Evolutionary conservation across 2,329 filamentous ascomycete genomes (phyloP), one percentile per base, ranked within the genome.

Genomic region (Sporothrix dimorphospora): DNA sequence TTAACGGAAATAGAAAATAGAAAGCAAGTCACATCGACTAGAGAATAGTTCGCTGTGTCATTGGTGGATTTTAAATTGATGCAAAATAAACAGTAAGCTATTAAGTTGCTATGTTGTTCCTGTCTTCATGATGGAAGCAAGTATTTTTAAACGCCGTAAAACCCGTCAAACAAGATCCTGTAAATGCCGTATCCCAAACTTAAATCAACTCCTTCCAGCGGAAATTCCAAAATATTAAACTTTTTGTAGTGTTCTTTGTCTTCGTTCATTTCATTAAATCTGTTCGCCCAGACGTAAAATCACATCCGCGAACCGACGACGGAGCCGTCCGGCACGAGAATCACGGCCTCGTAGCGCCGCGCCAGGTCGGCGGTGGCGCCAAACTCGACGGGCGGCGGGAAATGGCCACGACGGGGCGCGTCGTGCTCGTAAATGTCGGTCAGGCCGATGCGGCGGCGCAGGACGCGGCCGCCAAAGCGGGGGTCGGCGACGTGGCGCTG

Each of bases 351-450:
- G 61, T 73, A 73, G 30, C 69, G 66, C 11, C 74, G 71, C 1
- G 72, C 74, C 69, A 75, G 69, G 55, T 74, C 73, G 6, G 65
- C 74, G 27, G 71, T 72, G 8, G 73, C 66, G 1, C 73, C 74
- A 38, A 72, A 74, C 71, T 75, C 73, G 45, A 45, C 49, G 2
- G 71, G 72, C 42, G 74, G 73, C 38, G 73, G 71, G n/a, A 72
- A 75, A 24, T 49, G 69, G 0, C 51, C 69, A 24, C 57, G 67
- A 27, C 74, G 72, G 4, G 73, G 72, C 34, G 72, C 72, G 21
- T 73, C 73, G 71, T 75, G 74, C 61, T 70, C 72, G n/a, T 68
- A 75, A 1, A 70, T 3, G 24, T 51, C 65, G 47, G 49, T 53
- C 7, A 27, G 24, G 1, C 47, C 24, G n/a, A 73, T 55, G 16